Evolutionary conservation across 2,329 filamentous ascomycete species (phyloP).

Genomic region (Cercospora citrullina): DNA sequence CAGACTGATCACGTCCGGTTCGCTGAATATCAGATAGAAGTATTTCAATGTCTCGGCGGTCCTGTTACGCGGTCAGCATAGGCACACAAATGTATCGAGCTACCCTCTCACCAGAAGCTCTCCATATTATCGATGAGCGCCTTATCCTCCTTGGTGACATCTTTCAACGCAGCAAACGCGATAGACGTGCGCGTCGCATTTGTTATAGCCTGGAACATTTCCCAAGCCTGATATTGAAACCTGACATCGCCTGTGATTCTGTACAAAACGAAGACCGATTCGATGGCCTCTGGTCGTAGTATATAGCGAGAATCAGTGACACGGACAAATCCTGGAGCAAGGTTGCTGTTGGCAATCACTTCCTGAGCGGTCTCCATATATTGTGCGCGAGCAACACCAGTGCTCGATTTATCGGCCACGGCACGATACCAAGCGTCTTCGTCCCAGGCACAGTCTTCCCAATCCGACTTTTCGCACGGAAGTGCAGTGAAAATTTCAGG

Average conservation of each 20-base stretch:
- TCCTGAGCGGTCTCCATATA: conserved; percentile 24
- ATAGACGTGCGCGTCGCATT: conserved; percentile 61
- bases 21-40: conserved; percentile 63
- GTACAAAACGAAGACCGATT: conserved; percentile 77
- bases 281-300: conserved; percentile 76
- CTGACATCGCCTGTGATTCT: conserved; percentile 66
- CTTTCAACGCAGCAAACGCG: conserved; percentile 66
- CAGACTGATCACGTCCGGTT: conserved; percentile 59
- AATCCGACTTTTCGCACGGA: conserved; percentile 46
- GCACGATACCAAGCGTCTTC: conserved; percentile 49
- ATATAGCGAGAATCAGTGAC: conserved; percentile 63
- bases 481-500: conserved; percentile 60
- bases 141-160: conserved; percentile 58
- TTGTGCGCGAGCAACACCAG: conserved; percentile 16
- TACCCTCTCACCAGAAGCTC: conserved; percentile 59
- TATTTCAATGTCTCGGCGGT: conserved; percentile 68
- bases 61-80: neutral
- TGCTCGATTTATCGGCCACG: conserved; percentile 39
- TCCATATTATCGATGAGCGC: conserved; percentile 63
- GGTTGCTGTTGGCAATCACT: conserved; percentile 45
- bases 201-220: conserved; percentile 68
- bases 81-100: neutral
- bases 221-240: conserved; percentile 71
- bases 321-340: conserved; percentile 58
- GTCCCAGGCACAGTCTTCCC: conserved; percentile 29